phyloP scores from a whole-genome alignment of 192 early-diverging fungal genomes.

The Backusella parvicylindrica region DNA sequence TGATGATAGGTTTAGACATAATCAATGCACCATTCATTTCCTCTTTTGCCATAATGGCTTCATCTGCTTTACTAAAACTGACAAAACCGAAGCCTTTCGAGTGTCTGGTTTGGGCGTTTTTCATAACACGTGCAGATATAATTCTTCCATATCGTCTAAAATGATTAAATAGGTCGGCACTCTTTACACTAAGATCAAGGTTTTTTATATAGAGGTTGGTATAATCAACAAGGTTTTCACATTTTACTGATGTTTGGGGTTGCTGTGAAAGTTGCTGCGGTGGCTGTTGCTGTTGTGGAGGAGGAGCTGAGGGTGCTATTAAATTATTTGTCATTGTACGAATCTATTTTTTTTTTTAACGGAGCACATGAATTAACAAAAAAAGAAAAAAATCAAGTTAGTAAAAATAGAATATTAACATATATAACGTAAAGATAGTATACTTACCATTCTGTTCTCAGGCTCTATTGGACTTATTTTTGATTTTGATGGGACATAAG shows the following conservation, averaged over 20 bases:
- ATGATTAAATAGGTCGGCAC: slow-evolving; percentile 89
- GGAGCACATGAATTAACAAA: not conserved
- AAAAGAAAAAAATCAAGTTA: not conserved
- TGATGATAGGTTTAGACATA: slow-evolving; percentile 82
- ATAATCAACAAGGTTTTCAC: slow-evolving; percentile 30
- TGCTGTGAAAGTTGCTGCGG: not conserved
- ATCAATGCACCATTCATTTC: slow-evolving; percentile 88
- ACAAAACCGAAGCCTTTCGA: slow-evolving; percentile 94
- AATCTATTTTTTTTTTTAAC: not conserved
- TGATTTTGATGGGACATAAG: not conserved
- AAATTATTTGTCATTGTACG: not conserved
- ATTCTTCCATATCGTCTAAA: slow-evolving; percentile 88
- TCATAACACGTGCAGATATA: slow-evolving; percentile 88
- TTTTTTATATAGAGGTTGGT: slow-evolving; percentile 98
- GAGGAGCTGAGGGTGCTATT: not conserved
- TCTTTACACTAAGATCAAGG: slow-evolving; percentile 87
- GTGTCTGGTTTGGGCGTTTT: slow-evolving; percentile 58
- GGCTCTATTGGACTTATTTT: not conserved
- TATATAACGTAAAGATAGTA: not conserved
- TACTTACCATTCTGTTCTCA: not conserved
- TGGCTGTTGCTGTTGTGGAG: slow-evolving; percentile 5
- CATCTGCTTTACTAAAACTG: slow-evolving; percentile 86
- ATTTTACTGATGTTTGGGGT: not conserved
- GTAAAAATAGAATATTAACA: not conserved
- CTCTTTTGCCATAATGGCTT: slow-evolving; percentile 84